A percentile compares a stretch with the other conserved stretches of the same genome.
phyloP scores from a whole-genome alignment of 768 basidiomycete genomes.

The Tulasnella sp. region DNA sequence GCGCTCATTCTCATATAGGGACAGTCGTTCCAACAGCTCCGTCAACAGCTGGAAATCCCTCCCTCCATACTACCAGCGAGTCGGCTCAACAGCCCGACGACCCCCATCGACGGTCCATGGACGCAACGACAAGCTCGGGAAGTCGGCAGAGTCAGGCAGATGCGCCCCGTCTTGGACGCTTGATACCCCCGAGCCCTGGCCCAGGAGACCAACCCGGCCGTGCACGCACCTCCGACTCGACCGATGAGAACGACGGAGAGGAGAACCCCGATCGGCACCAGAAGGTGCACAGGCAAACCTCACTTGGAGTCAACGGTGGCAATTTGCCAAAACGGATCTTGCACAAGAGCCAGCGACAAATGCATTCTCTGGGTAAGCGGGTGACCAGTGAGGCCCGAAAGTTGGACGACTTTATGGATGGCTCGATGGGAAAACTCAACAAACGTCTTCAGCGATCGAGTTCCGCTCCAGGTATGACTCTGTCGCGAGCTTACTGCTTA shows the following conservation, averaged over 20 bases:
- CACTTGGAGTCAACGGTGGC: slow-evolving; percentile 1
- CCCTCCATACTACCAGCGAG: not conserved
- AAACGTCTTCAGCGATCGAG: slow-evolving; percentile 51
- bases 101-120: not conserved
- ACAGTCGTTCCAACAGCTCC: not conserved
- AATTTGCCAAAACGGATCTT: slow-evolving; percentile 24
- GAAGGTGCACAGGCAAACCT: not conserved
- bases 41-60: not conserved
- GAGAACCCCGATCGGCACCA: not conserved
- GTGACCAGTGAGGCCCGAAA: slow-evolving; percentile 20
- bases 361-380: slow-evolving; percentile 26
- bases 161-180: slow-evolving; percentile 22
- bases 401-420: slow-evolving; percentile 23
- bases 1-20: not conserved
- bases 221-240: not conserved
- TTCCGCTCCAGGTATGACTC: slow-evolving; percentile 63
- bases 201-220: not conserved
- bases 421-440: slow-evolving; percentile 12
- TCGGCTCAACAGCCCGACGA: not conserved
- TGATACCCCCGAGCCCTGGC: slow-evolving; percentile 25
- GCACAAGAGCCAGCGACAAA: slow-evolving; percentile 28
- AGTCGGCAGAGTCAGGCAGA: not conserved
- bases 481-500: not conserved
- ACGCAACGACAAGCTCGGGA: not conserved
- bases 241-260: slow-evolving; percentile 7